These are phyloP conservation scores for Excoecaria cochinchinensis DNA, from an alignment of 345 rosid genomes.

Conservation along the genomic window DNA sequence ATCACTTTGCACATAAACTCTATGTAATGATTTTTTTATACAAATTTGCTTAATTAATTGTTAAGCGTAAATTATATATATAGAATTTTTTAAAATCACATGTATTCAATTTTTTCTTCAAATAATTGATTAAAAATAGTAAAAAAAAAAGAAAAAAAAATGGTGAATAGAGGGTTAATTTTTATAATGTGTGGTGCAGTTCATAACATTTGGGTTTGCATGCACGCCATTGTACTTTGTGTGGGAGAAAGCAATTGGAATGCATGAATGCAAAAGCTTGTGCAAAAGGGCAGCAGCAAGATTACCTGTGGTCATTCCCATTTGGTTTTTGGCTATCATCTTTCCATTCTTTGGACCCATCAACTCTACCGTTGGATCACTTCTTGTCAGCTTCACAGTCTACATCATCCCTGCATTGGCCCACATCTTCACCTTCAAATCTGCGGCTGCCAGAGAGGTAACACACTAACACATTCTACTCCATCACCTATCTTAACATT, in stretches of 20 bases:
- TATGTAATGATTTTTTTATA: too few relatives aligned
- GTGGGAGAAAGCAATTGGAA: slow-evolving; percentile 97
- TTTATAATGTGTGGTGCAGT: slow-evolving; percentile 36
- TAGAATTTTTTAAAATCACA: too few relatives aligned
- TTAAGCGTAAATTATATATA: too few relatives aligned
- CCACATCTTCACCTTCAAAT: slow-evolving; percentile 80
- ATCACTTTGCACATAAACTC: too few relatives aligned
- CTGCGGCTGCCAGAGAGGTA: slow-evolving; percentile 90
- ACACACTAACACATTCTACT: neutral
- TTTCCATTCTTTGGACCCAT: slow-evolving; percentile 99
- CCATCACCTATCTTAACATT: neutral
- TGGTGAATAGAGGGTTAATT: too few relatives aligned
- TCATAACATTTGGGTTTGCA: slow-evolving; percentile 94
- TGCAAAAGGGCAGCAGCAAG: slow-evolving; percentile 95
- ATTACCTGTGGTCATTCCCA: slow-evolving; percentile 90
- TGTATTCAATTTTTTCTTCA: too few relatives aligned
- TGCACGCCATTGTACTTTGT: slow-evolving; percentile 95
- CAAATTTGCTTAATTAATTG: too few relatives aligned
- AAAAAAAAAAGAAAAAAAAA: too few relatives aligned
- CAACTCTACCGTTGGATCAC: slow-evolving; percentile 94
- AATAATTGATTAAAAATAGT: too few relatives aligned
- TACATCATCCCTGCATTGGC: slow-evolving; percentile 97
- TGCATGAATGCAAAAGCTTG: slow-evolving; percentile 92
- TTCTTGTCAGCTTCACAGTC: slow-evolving; percentile 98
- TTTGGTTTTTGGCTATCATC: slow-evolving; percentile 90